Conservation (phyloP, 768 basidiomycete species). For the Phylloporus rhodoxanthus region DNA sequence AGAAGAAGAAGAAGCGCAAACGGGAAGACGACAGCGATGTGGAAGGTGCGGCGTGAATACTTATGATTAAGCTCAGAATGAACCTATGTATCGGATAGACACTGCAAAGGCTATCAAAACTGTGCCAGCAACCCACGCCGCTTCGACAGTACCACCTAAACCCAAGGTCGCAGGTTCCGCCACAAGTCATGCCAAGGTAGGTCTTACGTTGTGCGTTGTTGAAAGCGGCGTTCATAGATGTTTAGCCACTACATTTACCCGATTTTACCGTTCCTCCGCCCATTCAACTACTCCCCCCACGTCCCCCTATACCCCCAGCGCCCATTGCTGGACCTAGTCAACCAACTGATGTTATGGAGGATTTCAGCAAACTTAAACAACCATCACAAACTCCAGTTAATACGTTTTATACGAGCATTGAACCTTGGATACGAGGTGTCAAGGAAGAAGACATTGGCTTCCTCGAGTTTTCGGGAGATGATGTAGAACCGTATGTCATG, state of each 20-base stretch:
- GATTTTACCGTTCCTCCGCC: conserved; percentile 58
- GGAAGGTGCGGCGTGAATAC: conserved; percentile 45
- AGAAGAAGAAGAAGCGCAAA: conserved; percentile 85
- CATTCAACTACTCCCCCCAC: conserved; percentile 47
- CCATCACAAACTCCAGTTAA: conserved; percentile 63
- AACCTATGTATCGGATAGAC: conserved; percentile 33
- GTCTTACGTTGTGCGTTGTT: conserved; percentile 6
- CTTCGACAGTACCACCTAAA: conserved; percentile 43
- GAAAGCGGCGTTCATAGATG: conserved; percentile 9
- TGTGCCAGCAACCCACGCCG: conserved; percentile 44
- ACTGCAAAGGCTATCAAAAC: conserved; percentile 51
- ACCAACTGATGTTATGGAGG: conserved; percentile 77
- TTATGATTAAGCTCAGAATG: not conserved
- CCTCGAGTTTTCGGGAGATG: conserved; percentile 85
- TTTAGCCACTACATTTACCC: conserved; percentile 36
- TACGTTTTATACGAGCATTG: conserved; percentile 85
- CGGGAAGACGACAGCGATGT: conserved; percentile 70
- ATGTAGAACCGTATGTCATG: conserved; percentile 79
- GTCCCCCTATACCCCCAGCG: conserved; percentile 56
- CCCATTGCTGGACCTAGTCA: conserved; percentile 79
- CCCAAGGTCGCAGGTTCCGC: conserved; percentile 46
- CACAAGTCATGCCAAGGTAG: conserved; percentile 48
- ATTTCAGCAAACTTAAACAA: conserved; percentile 79
- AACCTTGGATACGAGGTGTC: conserved; percentile 83
- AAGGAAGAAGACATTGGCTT: conserved; percentile 96